phyloP scores from a whole-genome alignment of 1,139 yeast species.

The Suhomyces coccinellae region DNA sequence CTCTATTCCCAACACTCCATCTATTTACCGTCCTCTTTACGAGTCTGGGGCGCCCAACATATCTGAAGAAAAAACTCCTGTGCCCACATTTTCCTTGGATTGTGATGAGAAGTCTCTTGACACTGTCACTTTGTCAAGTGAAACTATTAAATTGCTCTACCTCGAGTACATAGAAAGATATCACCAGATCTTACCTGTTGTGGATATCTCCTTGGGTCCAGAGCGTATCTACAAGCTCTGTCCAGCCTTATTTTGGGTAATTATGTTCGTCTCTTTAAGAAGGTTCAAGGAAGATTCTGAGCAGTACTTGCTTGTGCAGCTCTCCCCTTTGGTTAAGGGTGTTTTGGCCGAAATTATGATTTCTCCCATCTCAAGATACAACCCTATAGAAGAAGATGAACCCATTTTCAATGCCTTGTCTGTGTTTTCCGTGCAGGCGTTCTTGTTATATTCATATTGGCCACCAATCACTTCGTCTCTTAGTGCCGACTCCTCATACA shows the following conservation, averaged over 20 bases:
- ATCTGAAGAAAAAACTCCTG: conserved; percentile 7
- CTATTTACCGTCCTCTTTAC: conserved; percentile 22
- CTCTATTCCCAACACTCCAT: conserved; percentile 38
- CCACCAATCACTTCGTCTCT: conserved; percentile 93
- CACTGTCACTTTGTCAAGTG: conserved; percentile 58
- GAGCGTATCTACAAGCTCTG: conserved; percentile 75
- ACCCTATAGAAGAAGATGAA: conserved; percentile 71
- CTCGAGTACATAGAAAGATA: conserved; percentile 70
- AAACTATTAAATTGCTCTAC: conserved; percentile 64
- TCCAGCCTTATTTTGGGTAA: conserved; percentile 92
- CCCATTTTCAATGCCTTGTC: conserved; percentile 86
- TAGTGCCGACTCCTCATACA: conserved; percentile 95
- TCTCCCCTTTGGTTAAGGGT: conserved; percentile 72
- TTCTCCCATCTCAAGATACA: conserved; percentile 82
- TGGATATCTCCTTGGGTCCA: conserved; percentile 78
- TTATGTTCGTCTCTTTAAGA: conserved; percentile 79
- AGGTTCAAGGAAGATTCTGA: conserved; percentile 46
- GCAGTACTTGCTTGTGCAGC: conserved; percentile 44
- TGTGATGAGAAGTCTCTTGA: conserved; percentile 73
- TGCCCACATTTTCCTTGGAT: conserved; percentile 42
- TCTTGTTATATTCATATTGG: conserved; percentile 86
- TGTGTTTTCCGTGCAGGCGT: conserved; percentile 94
- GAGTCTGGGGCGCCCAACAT: conserved; percentile 4
- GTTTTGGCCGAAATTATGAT: conserved; percentile 85
- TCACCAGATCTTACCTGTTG: conserved; percentile 85